A percentile compares a stretch with the other conserved stretches of the same genome.
phyloP scores from a whole-genome alignment of 2,329 filamentous ascomycete genomes.

The Cytospora mali region DNA sequence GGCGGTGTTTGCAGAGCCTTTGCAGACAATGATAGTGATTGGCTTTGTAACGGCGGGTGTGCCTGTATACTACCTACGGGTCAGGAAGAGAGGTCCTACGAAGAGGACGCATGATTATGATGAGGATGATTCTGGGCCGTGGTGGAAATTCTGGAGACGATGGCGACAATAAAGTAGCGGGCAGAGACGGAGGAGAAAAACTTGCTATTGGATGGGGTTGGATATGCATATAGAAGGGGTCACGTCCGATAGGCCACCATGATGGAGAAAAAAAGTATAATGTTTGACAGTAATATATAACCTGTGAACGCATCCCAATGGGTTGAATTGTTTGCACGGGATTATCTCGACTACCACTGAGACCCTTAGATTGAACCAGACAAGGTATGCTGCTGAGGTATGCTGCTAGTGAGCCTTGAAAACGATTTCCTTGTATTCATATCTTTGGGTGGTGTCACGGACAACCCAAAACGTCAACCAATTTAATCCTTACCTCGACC shows the following conservation, averaged over 20 bases:
- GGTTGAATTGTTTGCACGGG: too few species aligned
- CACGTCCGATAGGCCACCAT: not conserved
- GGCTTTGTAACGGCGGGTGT: slow-evolving; percentile 82
- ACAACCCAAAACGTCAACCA: not conserved
- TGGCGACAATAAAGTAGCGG: slow-evolving; percentile 34
- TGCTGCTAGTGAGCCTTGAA: too few species aligned
- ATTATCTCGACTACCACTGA: too few species aligned
- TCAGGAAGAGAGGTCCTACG: slow-evolving; percentile 62
- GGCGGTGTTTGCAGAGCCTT: slow-evolving; percentile 85
- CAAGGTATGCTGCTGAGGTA: too few species aligned
- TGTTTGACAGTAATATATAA: slow-evolving; percentile 21
- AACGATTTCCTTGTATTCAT: not conserved
- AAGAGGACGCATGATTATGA: slow-evolving; percentile 45
- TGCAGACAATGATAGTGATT: slow-evolving; percentile 87
- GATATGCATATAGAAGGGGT: not conserved
- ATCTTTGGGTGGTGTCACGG: not conserved
- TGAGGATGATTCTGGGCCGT: slow-evolving; percentile 39
- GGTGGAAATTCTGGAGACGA: slow-evolving; percentile 65
- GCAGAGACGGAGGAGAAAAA: not conserved
- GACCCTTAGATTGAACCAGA: too few species aligned
- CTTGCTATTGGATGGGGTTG: not conserved
- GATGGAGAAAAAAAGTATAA: slow-evolving; percentile 3
- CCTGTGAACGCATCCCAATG: not conserved
- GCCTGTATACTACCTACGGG: slow-evolving; percentile 86
- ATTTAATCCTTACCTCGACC: not conserved